These are phyloP conservation scores for Candida silvatica DNA, from an alignment of 805 yeast genomes.

Conservation along the genomic window DNA sequence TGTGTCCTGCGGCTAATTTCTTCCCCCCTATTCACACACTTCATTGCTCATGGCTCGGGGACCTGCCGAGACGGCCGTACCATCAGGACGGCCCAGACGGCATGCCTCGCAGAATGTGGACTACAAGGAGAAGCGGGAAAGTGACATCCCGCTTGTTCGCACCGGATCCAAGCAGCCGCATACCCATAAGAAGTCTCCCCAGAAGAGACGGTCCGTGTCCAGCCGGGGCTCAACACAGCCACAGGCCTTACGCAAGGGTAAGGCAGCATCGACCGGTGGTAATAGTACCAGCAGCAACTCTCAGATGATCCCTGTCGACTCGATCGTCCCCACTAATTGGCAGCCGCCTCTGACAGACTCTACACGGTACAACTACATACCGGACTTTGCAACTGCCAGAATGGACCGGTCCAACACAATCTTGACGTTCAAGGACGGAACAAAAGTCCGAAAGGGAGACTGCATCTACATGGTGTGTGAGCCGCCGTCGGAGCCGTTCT, in stretches of 20 bases:
- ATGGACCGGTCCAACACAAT: conserved; percentile 26
- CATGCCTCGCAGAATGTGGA: conserved; percentile 23
- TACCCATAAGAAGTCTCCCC: not conserved
- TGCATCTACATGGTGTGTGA: conserved; percentile 79
- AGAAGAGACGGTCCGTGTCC: not conserved
- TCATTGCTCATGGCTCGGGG: too few species aligned
- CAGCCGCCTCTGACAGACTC: conserved; percentile 32
- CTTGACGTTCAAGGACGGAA: conserved; percentile 30
- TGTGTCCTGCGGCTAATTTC: too few species aligned
- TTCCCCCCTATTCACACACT: too few species aligned
- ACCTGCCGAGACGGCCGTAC: too few species aligned
- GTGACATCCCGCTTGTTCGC: conserved; percentile 12
- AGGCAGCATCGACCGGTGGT: conserved; percentile 1
- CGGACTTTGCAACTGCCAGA: conserved; percentile 34
- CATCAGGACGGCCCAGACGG: conserved; percentile 23
- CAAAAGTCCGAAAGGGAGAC: conserved; percentile 44
- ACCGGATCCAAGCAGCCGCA: not conserved
- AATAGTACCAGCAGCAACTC: not conserved
- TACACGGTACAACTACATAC: conserved; percentile 33
- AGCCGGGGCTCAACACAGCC: not conserved
- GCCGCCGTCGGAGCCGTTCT: conserved; percentile 93
- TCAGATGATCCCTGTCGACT: conserved; percentile 18
- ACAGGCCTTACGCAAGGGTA: not conserved
- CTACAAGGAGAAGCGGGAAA: conserved; percentile 25
- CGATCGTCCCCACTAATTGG: conserved; percentile 38